Evolutionary conservation across 768 basidiomycete species (phyloP), one percentile per base, ranked within the genome.

Genomic region (Suillus weaverae): DNA sequence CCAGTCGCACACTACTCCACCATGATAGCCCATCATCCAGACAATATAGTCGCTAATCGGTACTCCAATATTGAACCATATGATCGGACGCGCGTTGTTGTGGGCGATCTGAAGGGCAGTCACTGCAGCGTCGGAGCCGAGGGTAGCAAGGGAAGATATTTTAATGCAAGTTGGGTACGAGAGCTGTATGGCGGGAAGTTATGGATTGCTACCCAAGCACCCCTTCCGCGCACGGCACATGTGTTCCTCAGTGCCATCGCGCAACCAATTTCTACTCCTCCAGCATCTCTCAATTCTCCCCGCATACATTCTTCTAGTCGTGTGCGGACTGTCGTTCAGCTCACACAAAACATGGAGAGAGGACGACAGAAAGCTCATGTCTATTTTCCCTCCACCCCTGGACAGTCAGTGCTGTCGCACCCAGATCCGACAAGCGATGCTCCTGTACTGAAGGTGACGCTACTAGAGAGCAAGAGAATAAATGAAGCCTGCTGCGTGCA

Each of bases 181-280:
- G 94, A 95, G 72, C 77, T 81, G 33, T 83, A 79, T 59, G 91
- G 94, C 8, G 83, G 82, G 38, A 90, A 87, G 70, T 88, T 86
- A 86, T 94, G 92, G 90, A 90, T 95, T 64, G 92, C 92, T 3
- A 84, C 91, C 0, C 94, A 95, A 72, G 94, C 94, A 0, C 92
- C 94, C 0, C 77, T 94, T 39, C 85, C 83, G 5, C 72, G 79
- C 56, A 92, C 93, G 0, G 81, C 84, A 0, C 90, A 95, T 70
- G 79, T 91, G 5, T 94, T 94, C 75, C 85, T 96, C 72, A 90
- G 86, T 67, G 74, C 90, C 55, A 80, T 94, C 66, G 73, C 85
- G 41, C 84, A 86, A 64, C 81, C 84, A 33, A 64, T 77, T 33
- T 73, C 80, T 54, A 65, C 74, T 4, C 85, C 83, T 18, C 71